A percentile compares a stretch with the other conserved stretches of the same genome.
Evolutionary conservation across 2,329 filamentous ascomycete genomes (phyloP).

Genomic region (Microsporum canis): DNA sequence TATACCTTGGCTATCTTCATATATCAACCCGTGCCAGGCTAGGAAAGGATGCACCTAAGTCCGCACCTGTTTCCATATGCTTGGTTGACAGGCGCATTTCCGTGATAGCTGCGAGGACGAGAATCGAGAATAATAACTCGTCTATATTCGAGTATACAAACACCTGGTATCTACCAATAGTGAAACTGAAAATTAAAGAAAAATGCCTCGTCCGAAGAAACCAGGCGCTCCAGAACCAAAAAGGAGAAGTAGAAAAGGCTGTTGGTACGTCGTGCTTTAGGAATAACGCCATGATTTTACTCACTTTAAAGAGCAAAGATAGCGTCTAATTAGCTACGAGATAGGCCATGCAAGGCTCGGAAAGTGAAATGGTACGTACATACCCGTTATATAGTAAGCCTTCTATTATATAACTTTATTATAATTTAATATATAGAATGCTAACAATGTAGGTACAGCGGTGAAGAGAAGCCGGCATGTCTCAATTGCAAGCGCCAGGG

Average conservation of each 20-base stretch:
- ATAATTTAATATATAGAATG: not conserved
- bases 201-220: slow-evolving; percentile 53
- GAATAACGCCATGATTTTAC: not conserved
- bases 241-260: slow-evolving; percentile 51
- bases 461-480: slow-evolving; percentile 63
- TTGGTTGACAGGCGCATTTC: not conserved
- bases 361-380: slow-evolving; percentile 56
- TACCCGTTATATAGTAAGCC: not conserved
- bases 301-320: slow-evolving; percentile 1
- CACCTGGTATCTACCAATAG: not conserved
- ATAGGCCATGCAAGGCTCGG: slow-evolving; percentile 60
- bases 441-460: slow-evolving; percentile 32
- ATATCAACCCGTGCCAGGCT: not conserved
- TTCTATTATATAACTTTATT: not conserved
- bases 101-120: not conserved
- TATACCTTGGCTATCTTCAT: no score
- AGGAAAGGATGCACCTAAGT: not conserved
- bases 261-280: slow-evolving; percentile 39
- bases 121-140: not conserved
- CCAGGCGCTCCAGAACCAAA: slow-evolving; percentile 49
- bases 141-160: not conserved
- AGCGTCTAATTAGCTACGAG: not conserved
- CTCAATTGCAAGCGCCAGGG: slow-evolving; percentile 60
- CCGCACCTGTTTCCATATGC: not conserved
- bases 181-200: not conserved